phyloP scores from a whole-genome alignment of 1,284 basidiomycete genomes.

The Wallemia ichthyophaga region DNA sequence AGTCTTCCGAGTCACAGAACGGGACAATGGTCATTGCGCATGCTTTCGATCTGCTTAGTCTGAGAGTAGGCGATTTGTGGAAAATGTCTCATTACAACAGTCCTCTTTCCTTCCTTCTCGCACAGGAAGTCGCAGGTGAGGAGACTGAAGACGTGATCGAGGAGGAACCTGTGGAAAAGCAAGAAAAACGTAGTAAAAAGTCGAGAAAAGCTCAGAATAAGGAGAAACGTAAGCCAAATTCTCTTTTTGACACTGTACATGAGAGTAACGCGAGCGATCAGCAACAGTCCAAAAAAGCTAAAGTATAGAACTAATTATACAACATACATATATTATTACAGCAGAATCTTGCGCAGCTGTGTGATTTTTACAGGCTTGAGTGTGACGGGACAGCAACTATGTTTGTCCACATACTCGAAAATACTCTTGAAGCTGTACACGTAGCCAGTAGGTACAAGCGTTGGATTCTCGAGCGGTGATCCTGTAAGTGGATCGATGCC shows the following conservation, averaged over 20 bases:
- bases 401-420: conserved; percentile 47
- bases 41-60: conserved; percentile 47
- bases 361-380: conserved; percentile 37
- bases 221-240: neutral
- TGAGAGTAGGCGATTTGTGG: conserved; percentile 47
- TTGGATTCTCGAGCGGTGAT: conserved; percentile 49
- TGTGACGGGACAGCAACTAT: conserved; percentile 62
- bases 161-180: neutral
- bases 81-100: conserved; percentile 41
- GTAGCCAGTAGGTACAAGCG: conserved; percentile 69
- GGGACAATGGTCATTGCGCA: conserved; percentile 25
- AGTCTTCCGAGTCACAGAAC: conserved; percentile 8
- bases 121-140: conserved; percentile 25
- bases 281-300: neutral
- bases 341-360: conserved; percentile 61
- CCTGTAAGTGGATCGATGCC: conserved; percentile 61
- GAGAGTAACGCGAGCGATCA: neutral
- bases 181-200: neutral
- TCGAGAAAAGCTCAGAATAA: neutral
- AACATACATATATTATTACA: conserved; percentile 14
- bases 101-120: conserved; percentile 35
- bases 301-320: neutral
- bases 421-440: conserved; percentile 88
- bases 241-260: neutral
- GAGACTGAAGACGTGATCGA: conserved; percentile 19